phyloP scores from a whole-genome alignment of 352 stramenopile species.

The Globisporangium abappressorium region DNA sequence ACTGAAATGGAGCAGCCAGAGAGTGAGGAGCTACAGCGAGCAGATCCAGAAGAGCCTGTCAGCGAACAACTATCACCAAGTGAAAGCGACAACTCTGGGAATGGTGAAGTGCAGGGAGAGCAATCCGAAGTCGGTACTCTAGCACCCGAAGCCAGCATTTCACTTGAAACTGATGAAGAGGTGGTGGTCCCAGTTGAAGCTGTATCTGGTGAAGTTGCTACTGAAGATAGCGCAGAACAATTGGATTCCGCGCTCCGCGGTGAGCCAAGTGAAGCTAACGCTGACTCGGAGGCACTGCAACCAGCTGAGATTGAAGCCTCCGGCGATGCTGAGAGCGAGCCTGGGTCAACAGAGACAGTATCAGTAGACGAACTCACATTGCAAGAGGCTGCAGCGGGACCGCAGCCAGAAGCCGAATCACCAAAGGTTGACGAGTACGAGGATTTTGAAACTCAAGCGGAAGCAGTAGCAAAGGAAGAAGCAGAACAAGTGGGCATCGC shows the following conservation, averaged over 20 bases:
- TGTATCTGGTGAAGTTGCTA: neutral
- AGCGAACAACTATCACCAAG: neutral
- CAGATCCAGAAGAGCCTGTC: neutral
- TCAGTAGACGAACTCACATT: neutral
- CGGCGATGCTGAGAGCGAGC: neutral
- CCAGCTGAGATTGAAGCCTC: neutral
- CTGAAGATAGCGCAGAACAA: neutral
- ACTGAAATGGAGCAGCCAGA: neutral
- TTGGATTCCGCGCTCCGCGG: neutral
- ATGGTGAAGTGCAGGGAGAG: neutral
- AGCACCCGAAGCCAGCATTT: neutral
- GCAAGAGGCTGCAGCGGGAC: neutral
- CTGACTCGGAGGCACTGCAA: neutral
- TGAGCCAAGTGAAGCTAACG: neutral
- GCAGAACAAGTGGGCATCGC: neutral
- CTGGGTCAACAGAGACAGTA: neutral
- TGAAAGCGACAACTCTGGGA: neutral
- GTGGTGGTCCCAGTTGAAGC: neutral
- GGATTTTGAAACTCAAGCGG: slow-evolving; percentile 9
- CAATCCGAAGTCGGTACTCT: neutral
- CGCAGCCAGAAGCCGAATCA: neutral
- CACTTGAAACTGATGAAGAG: neutral
- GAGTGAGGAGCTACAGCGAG: neutral
- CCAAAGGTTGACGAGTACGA: slow-evolving; percentile 5
- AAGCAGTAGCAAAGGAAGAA: neutral